Base-by-base conservation (phyloP, 352 stramenopile genomes). In the Phytopythium aichiense region DNA sequence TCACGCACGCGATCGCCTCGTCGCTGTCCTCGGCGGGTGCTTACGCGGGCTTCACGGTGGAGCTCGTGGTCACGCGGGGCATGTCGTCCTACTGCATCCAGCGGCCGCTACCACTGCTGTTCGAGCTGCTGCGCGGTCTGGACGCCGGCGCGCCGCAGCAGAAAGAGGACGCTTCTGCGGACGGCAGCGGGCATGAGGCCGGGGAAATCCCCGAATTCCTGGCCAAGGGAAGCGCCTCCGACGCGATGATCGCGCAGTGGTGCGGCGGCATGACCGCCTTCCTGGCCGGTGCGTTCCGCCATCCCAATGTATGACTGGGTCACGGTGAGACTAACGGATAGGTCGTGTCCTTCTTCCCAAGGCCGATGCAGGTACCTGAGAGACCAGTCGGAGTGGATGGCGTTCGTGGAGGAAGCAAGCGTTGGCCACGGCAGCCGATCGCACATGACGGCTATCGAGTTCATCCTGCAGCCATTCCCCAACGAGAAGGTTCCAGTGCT, bases 361-460 rank as follows among this genome's bases (percentile, higher is more conserved):
- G 60, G 75, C 58, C 50, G 55, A 20, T 69, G 61, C 28, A 61
- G 48, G 7, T 65, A 78, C 54, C 52, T 87, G 23, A 60, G 71
- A 25, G 48, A 65, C 9, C 73, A 76, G 53, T 54, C 66, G 9
- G 68, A 86, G 23, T 91, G 82, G 82, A 60, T 89, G 28, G 66
- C 61, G 23, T 84, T 91, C 57, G 67, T 91, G 55, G 68, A 70
- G 40, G 77, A 91, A 30, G 66, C 68, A 0, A 72, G 67, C 28
- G 72, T 76, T 13, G 76, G 74, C 37, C 83, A 72, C 61, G 76
- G 69, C 9, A 74, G 69, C 45, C 67, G 75, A 15, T 75, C 83
- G 40, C 79, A 87, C 33, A 92, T 94, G 82, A 94, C 82, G 1
- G 82, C 84, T 2, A 85, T 94, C 58, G 82, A 90, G 58, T 94